Base-by-base conservation (phyloP, 164 flowering plant genomes). In the Nymphaea thermarum region DNA sequence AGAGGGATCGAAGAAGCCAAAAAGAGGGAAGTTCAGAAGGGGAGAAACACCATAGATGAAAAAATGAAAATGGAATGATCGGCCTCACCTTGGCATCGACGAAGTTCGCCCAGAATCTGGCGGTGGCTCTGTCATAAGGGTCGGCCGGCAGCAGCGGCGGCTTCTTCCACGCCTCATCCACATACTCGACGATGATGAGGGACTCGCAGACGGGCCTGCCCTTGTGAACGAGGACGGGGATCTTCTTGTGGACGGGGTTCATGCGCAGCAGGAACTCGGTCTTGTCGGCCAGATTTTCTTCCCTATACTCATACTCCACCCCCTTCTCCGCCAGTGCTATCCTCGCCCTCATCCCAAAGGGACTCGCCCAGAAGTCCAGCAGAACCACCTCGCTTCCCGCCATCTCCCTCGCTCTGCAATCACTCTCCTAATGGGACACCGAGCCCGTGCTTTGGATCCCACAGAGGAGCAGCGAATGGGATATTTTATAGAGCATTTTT, bases 171-270 rank as follows among this genome's bases (percentile, higher is more conserved):
- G 18, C 65, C 65, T 68, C 70, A 25, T 68, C 70, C 43, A 68
- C 62, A 42, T 68, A 68, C 47, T 68, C 55, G 25, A 68, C 43
- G 41, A 68, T 68, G 5, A 68, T 61, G 16, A 68, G 65, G 7
- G 70, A 68, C 44, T 68, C 70, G 16, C 65, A 68, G 3, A 68
- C 12, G 17, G 65, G 6, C 25, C 43, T 68, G 1, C 63, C 68
- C 4, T 47, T 41, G 14, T 66, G 68, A 47, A 66, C 4, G 11
- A 66, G 60, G 3, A 66, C 60, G 6, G 60, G 63, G 57, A 82
- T 83, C 63, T 83, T 84, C 71, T 70, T 59, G 75, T 84, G 67
- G 42, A 83, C 64, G 5, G 86, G 88, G 70, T 84, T 86, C 3
- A 84, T 76, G 57, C 64, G 75, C 42, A 86, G 81, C 74, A 86